phyloP scores from a whole-genome alignment of 1,284 basidiomycete species.

The Boletus semigastroideus region DNA sequence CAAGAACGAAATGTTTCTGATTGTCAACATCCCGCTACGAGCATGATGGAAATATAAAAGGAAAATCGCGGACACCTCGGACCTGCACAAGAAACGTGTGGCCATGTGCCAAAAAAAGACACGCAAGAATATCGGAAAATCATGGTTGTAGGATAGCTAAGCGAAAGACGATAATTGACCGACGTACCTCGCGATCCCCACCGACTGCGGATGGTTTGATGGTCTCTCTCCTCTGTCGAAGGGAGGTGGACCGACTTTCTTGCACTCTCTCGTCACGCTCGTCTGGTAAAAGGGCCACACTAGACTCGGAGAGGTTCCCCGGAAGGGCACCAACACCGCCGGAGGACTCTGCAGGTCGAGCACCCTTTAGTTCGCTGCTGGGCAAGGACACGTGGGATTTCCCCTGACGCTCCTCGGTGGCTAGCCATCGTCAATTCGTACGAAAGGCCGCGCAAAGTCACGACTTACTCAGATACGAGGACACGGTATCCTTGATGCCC shows the following conservation, averaged over 20 bases:
- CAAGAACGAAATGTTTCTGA: background rate
- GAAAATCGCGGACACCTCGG: background rate
- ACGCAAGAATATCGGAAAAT: background rate
- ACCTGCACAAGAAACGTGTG: background rate
- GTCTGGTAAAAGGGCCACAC: slow-evolving; percentile 33
- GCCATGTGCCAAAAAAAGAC: background rate
- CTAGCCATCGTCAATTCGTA: slow-evolving; percentile 7
- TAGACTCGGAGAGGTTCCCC: slow-evolving; percentile 32
- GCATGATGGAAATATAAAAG: background rate
- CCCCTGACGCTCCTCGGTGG: background rate
- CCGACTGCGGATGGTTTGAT: slow-evolving; percentile 8
- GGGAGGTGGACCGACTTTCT: background rate
- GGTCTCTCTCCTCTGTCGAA: slow-evolving; percentile 21
- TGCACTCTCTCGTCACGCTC: slow-evolving; percentile 23
- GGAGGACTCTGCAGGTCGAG: slow-evolving; percentile 27
- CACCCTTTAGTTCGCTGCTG: slow-evolving; percentile 29
- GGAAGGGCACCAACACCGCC: slow-evolving; percentile 33
- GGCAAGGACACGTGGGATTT: slow-evolving; percentile 20
- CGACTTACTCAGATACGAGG: slow-evolving; percentile 15
- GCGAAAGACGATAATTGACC: background rate
- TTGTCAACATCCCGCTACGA: background rate
- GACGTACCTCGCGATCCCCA: slow-evolving; percentile 24
- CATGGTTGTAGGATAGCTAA: background rate
- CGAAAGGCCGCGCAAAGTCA: background rate
- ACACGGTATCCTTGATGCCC: slow-evolving; percentile 3